Evolutionary conservation across 441 rosid genomes (phyloP).

Genomic region (Bocquillonia castaneifolia): DNA sequence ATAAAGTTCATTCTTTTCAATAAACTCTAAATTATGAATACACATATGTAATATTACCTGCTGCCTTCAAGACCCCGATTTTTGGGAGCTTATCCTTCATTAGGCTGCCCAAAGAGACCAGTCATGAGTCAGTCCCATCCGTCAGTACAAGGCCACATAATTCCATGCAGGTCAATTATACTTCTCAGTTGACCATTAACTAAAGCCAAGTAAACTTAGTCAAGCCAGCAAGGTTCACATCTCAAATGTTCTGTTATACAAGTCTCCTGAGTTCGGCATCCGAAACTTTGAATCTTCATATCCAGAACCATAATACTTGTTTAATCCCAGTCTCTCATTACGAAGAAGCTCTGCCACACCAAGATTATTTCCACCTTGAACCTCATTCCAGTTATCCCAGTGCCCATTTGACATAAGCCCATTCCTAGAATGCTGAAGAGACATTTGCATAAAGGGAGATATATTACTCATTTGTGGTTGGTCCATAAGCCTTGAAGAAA

Average conservation of each 20-base stretch:
- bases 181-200: constrained; percentile 19
- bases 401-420: constrained; percentile 59
- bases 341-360: constrained; percentile 63
- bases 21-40: no score
- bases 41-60: constrained; percentile 32
- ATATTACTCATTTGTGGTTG: constrained; percentile 49
- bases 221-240: constrained; percentile 42
- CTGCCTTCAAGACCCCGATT: constrained; percentile 33
- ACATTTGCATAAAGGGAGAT: constrained; percentile 46
- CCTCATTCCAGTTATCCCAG: constrained; percentile 81
- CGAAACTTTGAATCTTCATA: constrained; percentile 73
- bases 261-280: constrained; percentile 66
- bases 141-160: constrained; percentile 18
- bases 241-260: constrained; percentile 72
- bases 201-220: constrained; percentile 17
- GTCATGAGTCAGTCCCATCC: constrained; percentile 28
- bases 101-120: constrained; percentile 34
- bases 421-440: constrained; percentile 61
- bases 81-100: constrained; percentile 34
- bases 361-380: constrained; percentile 51
- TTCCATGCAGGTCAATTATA: constrained; percentile 17
- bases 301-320: constrained; percentile 47
- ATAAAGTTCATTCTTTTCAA: no score
- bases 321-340: constrained; percentile 69
- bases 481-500: constrained; percentile 63